These are phyloP conservation scores for Ogataea kodamae DNA, from an alignment of 805 yeast genomes.

Conservation along the genomic window DNA sequence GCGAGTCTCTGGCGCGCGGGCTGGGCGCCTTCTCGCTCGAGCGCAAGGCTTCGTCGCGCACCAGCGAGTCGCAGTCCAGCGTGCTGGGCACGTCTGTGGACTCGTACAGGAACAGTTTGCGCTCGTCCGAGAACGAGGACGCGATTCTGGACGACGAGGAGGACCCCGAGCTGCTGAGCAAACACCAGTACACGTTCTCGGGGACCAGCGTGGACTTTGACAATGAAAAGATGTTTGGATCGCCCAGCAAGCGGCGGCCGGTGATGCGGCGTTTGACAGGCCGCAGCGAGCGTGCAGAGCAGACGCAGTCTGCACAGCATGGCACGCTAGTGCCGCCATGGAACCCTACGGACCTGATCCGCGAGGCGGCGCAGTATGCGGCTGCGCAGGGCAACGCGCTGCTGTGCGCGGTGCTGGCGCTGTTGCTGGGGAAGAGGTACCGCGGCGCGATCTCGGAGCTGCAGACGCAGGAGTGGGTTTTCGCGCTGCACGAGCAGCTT, in stretches of 20 bases:
- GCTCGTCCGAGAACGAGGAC: conserved; percentile 20
- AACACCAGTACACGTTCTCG: conserved; percentile 30
- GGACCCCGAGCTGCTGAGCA: conserved; percentile 19
- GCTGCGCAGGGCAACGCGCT: conserved; percentile 61
- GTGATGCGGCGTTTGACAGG: conserved; percentile 23
- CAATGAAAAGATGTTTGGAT: conserved; percentile 30
- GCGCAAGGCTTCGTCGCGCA: conserved; percentile 16
- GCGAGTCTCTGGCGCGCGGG: conserved; percentile 16
- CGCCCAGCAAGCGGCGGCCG: conserved; percentile 19
- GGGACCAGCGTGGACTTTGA: conserved; percentile 35
- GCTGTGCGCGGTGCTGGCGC: conserved; percentile 53
- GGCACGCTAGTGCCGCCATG: conserved; percentile 43
- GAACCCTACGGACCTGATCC: conserved; percentile 49
- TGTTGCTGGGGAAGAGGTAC: conserved; percentile 47
- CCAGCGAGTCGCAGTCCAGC: conserved; percentile 23
- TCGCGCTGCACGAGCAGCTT: conserved; percentile 52
- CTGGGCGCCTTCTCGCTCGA: conserved; percentile 9
- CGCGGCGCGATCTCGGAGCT: conserved; percentile 28
- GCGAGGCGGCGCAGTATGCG: conserved; percentile 52
- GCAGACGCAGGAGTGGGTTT: conserved; percentile 52
- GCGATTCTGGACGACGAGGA: conserved; percentile 27
- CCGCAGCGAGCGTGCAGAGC: conserved; percentile 9
- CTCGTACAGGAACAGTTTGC: conserved; percentile 6
- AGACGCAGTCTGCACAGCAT: conserved; percentile 3
- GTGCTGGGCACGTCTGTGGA: conserved; percentile 22